phyloP scores from a whole-genome alignment of 2,329 filamentous ascomycete species.

The Phaeosphaeriaceae sp. region DNA sequence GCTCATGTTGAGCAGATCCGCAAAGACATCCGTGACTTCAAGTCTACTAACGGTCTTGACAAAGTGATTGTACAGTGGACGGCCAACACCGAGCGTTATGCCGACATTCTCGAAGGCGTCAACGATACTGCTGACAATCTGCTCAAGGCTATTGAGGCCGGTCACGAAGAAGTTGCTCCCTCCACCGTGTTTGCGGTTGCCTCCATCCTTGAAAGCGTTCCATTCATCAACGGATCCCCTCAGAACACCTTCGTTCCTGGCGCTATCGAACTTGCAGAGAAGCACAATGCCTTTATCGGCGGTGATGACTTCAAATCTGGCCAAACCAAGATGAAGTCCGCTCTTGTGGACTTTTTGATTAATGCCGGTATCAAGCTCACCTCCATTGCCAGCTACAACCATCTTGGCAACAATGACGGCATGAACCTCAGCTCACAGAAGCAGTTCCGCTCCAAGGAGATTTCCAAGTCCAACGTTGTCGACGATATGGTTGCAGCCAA shows the following conservation, averaged over 20 bases:
- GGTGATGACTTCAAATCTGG: constrained; percentile 99
- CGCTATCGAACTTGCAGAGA: constrained; percentile 85
- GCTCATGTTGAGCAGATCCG: constrained; percentile 93
- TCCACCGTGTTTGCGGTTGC: constrained; percentile 97
- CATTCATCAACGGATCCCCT: constrained; percentile 99
- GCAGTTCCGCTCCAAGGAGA: constrained; percentile 99
- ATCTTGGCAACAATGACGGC: constrained; percentile 98
- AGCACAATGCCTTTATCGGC: constrained; percentile 87
- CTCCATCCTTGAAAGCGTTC: constrained; percentile 84
- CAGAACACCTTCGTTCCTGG: constrained; percentile 99
- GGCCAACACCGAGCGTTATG: constrained; percentile 97
- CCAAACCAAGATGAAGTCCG: constrained; percentile 99
- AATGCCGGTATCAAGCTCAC: constrained; percentile 98
- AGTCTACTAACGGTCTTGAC: constrained; percentile 81
- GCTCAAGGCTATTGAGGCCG: constrained; percentile 81
- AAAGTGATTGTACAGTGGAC: constrained; percentile 99
- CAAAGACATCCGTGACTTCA: constrained; percentile 94
- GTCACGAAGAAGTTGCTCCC: constrained; percentile 90
- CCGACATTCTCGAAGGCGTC: constrained; percentile 83
- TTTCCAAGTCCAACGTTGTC: constrained; percentile 98
- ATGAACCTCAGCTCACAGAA: constrained; percentile 97
- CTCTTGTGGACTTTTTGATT: constrained; percentile 97
- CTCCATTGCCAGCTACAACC: constrained; percentile 98
- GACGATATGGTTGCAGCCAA: constrained; percentile 99
- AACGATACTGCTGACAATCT: constrained; percentile 98